Percentiles rank a stretch among this genome's conserved stretches.
Conservation (phyloP, 2,329 filamentous ascomycete species). For the Fusarium buharicum region DNA sequence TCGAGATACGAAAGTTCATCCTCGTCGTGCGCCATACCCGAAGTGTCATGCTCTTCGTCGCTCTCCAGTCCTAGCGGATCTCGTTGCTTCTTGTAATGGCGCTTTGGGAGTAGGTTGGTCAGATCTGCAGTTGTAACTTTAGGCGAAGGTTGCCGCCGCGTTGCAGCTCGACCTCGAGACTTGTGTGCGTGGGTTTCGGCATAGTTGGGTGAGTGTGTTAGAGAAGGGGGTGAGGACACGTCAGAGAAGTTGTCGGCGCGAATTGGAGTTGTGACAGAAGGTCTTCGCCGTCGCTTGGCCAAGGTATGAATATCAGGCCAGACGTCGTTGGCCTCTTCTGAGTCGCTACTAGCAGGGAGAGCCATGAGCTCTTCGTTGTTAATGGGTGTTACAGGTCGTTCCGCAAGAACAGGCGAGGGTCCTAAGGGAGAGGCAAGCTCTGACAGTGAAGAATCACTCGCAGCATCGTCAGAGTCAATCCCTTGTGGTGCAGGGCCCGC, state of each 20-base stretch:
- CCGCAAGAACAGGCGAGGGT: conserved; percentile 40
- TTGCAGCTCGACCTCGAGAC: conserved; percentile 47
- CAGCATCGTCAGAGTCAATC: conserved; percentile 36
- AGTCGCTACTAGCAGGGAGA: conserved; percentile 65
- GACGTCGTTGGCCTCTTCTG: conserved; percentile 54
- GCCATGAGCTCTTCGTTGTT: conserved; percentile 63
- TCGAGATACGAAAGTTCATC: conserved; percentile 65
- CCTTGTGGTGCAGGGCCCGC: conserved; percentile 9
- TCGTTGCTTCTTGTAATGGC: conserved; percentile 56
- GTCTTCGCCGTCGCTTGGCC: conserved; percentile 58
- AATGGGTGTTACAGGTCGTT: conserved; percentile 56
- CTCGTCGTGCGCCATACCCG: conserved; percentile 62
- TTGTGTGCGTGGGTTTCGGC: conserved; percentile 45
- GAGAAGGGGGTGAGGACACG: conserved; percentile 71
- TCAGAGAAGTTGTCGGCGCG: conserved; percentile 60
- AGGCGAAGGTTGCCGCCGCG: conserved; percentile 51
- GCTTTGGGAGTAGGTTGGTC: conserved; percentile 63
- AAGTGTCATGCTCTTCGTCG: conserved; percentile 61
- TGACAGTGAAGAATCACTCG: conserved; percentile 54
- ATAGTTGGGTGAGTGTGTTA: conserved; percentile 73
- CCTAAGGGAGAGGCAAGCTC: conserved; percentile 52
- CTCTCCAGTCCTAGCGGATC: conserved; percentile 56
- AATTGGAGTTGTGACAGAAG: conserved; percentile 52
- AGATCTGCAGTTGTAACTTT: conserved; percentile 66
- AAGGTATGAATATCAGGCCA: conserved; percentile 66